A percentile compares a stretch with the other conserved stretches of the same genome.
Evolutionary conservation across 768 basidiomycete genomes (phyloP).

Genomic region (Pleurotus sapidus): DNA sequence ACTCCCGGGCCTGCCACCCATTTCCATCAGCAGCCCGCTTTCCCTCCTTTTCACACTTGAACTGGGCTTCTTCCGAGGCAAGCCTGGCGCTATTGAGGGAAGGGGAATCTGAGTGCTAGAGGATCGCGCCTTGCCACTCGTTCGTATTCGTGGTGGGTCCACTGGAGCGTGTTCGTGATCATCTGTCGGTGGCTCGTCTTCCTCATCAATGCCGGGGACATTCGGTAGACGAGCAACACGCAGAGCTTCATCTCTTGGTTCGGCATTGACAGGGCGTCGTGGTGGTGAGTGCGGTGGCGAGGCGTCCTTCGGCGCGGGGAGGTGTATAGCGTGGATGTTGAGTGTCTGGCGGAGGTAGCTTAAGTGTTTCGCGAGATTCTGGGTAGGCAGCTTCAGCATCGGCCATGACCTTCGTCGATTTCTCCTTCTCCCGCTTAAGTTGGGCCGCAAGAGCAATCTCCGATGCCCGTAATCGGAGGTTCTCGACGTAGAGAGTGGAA

Average conservation of each 20-base stretch:
- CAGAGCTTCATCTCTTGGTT: constrained; percentile 42
- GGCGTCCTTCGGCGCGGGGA: constrained; percentile 16
- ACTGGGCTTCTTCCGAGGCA: not conserved
- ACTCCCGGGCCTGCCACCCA: constrained; percentile 47
- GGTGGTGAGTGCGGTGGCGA: constrained; percentile 47
- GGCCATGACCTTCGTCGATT: constrained; percentile 64
- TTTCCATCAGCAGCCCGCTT: constrained; percentile 54
- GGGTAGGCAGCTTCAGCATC: constrained; percentile 72
- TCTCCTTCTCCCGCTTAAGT: constrained; percentile 79
- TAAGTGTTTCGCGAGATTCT: constrained; percentile 63
- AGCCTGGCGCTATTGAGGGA: constrained; percentile 12
- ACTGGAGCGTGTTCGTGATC: constrained; percentile 24
- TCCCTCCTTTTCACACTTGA: constrained; percentile 28
- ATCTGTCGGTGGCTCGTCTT: constrained; percentile 57
- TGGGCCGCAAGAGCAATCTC: constrained; percentile 75
- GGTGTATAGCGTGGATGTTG: constrained; percentile 31
- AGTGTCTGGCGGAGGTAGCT: constrained; percentile 62
- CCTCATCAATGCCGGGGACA: constrained; percentile 65
- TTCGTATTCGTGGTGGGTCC: not conserved
- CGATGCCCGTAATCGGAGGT: constrained; percentile 75
- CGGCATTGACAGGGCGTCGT: constrained; percentile 31
- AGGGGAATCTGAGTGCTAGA: constrained; percentile 32
- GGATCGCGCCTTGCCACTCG: constrained; percentile 1
- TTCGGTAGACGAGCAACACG: constrained; percentile 66
- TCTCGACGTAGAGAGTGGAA: constrained; percentile 79